Percentiles rank a stretch among this genome's conserved stretches.
phyloP scores from a whole-genome alignment of 352 stramenopile species.

The Pythium sukuiense region DNA sequence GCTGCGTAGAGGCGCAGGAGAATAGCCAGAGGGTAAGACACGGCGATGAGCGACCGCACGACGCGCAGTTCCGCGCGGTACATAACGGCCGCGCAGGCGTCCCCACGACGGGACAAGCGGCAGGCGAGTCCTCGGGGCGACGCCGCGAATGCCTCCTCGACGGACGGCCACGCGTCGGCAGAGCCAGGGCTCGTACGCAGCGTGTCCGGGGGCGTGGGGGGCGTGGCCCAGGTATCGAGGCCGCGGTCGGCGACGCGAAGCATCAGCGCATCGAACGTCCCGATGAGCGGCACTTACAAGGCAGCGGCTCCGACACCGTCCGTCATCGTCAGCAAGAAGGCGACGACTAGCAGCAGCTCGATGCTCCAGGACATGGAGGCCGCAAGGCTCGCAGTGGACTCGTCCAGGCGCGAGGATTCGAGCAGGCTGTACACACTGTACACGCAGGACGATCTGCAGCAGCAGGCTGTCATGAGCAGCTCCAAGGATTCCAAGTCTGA shows the following conservation, averaged over 20 bases:
- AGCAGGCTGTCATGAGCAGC: conserved; percentile 9
- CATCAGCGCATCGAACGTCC: conserved; percentile 20
- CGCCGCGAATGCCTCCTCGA: neutral
- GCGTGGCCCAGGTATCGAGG: conserved; percentile 1
- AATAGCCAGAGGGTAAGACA: neutral
- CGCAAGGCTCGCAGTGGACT: conserved; percentile 6
- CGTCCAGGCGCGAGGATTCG: conserved; percentile 3
- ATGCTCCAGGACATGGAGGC: conserved; percentile 10
- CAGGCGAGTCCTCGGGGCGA: neutral
- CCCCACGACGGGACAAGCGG: conserved; percentile 7
- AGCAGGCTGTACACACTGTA: conserved; percentile 26
- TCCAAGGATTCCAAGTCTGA: neutral
- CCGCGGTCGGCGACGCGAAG: conserved; percentile 26
- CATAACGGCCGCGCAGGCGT: conserved; percentile 9
- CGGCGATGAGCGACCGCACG: conserved; percentile 24
- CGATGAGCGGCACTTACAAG: neutral
- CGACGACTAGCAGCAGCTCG: conserved; percentile 1
- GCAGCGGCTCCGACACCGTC: neutral
- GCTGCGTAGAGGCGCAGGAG: neutral
- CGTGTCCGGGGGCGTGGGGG: conserved; percentile 19
- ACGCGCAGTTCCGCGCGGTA: conserved; percentile 14
- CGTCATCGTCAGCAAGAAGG: neutral
- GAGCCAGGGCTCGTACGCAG: conserved; percentile 23
- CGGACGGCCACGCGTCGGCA: neutral
- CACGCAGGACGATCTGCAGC: conserved; percentile 20